Evolutionary conservation across 75 land plant species (phyloP).

Genomic region (Isoetes taiwanensis): DNA sequence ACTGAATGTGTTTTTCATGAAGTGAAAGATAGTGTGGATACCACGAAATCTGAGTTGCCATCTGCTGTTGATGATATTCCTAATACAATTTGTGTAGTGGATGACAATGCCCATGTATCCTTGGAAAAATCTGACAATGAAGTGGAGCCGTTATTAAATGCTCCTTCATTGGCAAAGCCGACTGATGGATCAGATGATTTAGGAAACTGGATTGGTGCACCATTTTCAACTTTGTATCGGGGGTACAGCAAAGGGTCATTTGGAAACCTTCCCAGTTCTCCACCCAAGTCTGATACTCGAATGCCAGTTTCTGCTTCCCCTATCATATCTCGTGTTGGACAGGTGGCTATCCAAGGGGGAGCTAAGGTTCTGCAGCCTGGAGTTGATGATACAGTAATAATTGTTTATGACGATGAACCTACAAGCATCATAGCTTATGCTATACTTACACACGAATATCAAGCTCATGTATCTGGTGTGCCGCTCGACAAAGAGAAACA

Average conservation of each 20-base stretch:
- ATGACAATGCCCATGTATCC: too few species aligned
- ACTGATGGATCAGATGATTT: conserved; percentile 38
- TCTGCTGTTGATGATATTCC: too few species aligned
- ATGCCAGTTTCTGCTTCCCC: conserved; percentile 13
- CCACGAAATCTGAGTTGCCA: too few species aligned
- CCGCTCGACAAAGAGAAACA: conserved; percentile 8
- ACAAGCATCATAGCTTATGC: conserved; percentile 80
- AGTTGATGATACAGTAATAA: conserved; percentile 36
- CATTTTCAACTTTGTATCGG: conserved; percentile 33
- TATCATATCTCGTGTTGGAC: conserved; percentile 22
- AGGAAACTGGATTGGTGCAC: conserved; percentile 41
- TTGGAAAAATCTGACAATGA: too few species aligned
- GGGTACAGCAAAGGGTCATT: conserved; percentile 15
- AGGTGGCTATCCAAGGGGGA: conserved; percentile 33
- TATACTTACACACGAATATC: conserved; percentile 46
- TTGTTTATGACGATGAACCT: conserved; percentile 87
- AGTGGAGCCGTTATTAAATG: too few species aligned
- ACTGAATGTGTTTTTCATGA: too few species aligned
- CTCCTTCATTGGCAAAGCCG: conserved; percentile 32
- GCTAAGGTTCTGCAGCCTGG: conserved; percentile 43
- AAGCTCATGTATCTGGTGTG: conserved; percentile 19
- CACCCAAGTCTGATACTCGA: conserved; percentile 18
- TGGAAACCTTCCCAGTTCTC: conserved; percentile 1
- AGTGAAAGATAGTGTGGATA: too few species aligned
- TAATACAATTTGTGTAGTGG: too few species aligned